Base-by-base conservation (phyloP, 257 asterid species). In the Mitragyna speciosa region DNA sequence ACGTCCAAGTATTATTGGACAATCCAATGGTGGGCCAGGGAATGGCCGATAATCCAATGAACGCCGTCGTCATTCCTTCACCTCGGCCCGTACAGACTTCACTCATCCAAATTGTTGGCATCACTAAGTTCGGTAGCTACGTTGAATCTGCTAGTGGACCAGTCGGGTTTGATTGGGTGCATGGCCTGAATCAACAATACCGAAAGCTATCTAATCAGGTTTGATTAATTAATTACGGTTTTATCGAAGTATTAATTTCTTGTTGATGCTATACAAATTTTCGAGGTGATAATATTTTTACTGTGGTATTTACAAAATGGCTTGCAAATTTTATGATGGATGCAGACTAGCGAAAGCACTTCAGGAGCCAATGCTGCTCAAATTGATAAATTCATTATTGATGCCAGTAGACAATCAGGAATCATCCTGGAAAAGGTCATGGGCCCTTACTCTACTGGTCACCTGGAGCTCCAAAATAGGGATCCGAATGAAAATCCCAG, bases 31-130 rank as follows among this genome's bases (percentile, higher is more conserved):
- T 95, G 78, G 98, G 99, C 26, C 91, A 87, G 49, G 95, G 90
- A 43, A 89, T 95, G 93, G 78, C 94, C 0, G 99, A 95, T 74
- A 95, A 95, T 70, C 98, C 99, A 30, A 84, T 88, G 91, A 95
- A 91, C 70, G 88, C 87, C 6, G 48, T 93, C n/a, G 14, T 91
- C n/a, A 41, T 94, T 26, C 97, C 97, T 31, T 84, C 90, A 5
- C 87, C 86, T 0, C 82, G 76, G 49, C 88, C 92, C 12, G 89
- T 93, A 2, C 94, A 88, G 41, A 41, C 73, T 28, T 90, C 99
- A 16, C 89, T 89, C 1, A 81, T 85, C 54, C 83, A 93, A 80
- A 88, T 85, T 0, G 98, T 90, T 8, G 99, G 96, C 26, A 91
- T 95, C 16, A 82, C 92, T 2, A 67, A 78, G 7, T 73, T 84